Evolutionary conservation across 139 green algal genomes (phyloP).

Genomic region (Zygnema cylindricum): DNA sequence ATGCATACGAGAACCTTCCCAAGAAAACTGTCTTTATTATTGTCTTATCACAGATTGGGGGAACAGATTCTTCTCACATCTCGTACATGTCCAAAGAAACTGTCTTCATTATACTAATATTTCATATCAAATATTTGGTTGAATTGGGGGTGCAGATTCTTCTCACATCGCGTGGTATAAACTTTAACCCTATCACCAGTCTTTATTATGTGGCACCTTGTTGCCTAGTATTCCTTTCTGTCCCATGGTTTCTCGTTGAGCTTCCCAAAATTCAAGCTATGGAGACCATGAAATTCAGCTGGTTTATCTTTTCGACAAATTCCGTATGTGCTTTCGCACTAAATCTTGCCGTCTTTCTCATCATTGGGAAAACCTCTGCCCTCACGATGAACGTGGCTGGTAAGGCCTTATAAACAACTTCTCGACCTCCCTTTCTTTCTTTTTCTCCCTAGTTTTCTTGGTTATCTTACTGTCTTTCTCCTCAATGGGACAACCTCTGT

Average conservation of each 20-base stretch:
- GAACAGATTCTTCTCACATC: slow-evolving; percentile 88
- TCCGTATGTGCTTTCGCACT: slow-evolving; percentile 84
- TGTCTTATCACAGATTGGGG: too few species aligned
- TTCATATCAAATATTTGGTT: not conserved
- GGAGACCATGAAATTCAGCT: slow-evolving; percentile 67
- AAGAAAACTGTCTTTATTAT: not conserved
- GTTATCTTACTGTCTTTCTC: not conserved
- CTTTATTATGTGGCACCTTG: slow-evolving; percentile 90
- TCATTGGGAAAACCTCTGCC: slow-evolving; percentile 87
- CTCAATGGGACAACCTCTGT: not conserved
- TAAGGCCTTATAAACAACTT: too few species aligned
- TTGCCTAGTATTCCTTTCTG: slow-evolving; percentile 77
- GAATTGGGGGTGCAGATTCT: slow-evolving; percentile 76
- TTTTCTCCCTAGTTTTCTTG: not conserved
- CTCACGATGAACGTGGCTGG: slow-evolving; percentile 83
- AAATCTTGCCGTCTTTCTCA: slow-evolving; percentile 69
- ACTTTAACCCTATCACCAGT: slow-evolving; percentile 86
- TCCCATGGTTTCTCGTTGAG: slow-evolving; percentile 77
- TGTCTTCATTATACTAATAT: too few species aligned
- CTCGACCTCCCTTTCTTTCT: too few species aligned
- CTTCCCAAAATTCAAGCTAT: slow-evolving; percentile 40
- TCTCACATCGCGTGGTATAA: slow-evolving; percentile 82
- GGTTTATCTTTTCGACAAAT: slow-evolving; percentile 86
- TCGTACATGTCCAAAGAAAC: slow-evolving; percentile 48
- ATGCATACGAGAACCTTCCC: not conserved